Evolutionary conservation across 176 grass and related monocot species (phyloP), one percentile per base, ranked within the genome.

Genomic region (Triticum turgidum): DNA sequence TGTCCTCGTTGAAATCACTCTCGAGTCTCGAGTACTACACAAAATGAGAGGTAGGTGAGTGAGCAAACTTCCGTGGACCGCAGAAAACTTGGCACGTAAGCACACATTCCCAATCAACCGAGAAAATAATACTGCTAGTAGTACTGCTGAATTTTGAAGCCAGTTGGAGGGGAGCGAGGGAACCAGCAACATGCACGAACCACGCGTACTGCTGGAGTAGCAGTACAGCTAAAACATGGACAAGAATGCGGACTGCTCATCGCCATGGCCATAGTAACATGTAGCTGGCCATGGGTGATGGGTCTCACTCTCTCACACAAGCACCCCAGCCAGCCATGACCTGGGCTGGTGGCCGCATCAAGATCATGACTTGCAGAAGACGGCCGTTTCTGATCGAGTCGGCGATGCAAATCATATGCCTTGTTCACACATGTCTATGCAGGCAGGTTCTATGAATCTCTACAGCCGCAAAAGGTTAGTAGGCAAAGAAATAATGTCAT

Each of bases 31-130:
- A 30, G 29, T 30, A 30, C 29, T 30, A 30, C 2, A 30, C 33
- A 34, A 52, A 69, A 54, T 52, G 27, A 2, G 47, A n/a, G 63
- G 61, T 17, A 34, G 5, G 6, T 67, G 62, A 81, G 5, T 67
- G 25, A 68, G 21, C 18, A 52, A 69, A 68, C 30, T 54, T 51
- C 35, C 6, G 54, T 37, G 44, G 45, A 6, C 30, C 17, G 65
- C 65, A 82, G 47, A 82, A 69, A 82, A 52, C 80, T 24, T 51
- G 80, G 21, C 44, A 82, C 20, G 3, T 21, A 67, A 67, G 59
- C 29, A 37, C 47, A 45, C 64, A 82, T 81, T 81, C 45, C 41
- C 79, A 51, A 33, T 7, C 1, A 0, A 17, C 14, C 9, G 6
- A 80, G 17, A 81, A 14, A 33, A 29, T 7, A 24, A 27, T 10